Percentiles rank a stretch among this genome's conserved stretches.
These are phyloP conservation scores for Fennellomyces sp. DNA, from an alignment of 371 early-diverging fungal genomes.

Conservation along the genomic window DNA sequence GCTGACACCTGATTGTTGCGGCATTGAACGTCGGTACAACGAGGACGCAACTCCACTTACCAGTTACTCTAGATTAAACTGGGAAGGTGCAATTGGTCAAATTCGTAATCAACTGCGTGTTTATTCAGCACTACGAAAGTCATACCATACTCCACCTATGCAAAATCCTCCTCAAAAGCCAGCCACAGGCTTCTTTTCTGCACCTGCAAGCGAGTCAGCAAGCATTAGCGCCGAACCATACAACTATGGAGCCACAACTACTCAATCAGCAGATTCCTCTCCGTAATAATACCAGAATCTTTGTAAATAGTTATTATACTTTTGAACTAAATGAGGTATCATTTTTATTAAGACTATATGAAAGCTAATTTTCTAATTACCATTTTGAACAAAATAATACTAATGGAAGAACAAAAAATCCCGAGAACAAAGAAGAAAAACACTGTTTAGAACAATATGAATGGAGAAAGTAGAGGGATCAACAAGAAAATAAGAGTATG, in stretches of 20 bases:
- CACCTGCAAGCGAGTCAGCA: background rate
- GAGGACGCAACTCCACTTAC: constrained; percentile 61
- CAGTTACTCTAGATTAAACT: constrained; percentile 54
- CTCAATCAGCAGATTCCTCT: background rate
- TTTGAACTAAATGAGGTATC: no score
- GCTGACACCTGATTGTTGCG: constrained; percentile 68
- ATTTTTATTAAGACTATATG: no score
- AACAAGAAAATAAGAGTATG: background rate
- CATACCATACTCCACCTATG: constrained; percentile 7
- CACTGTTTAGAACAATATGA: no score
- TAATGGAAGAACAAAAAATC: background rate
- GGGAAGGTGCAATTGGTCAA: constrained; percentile 62
- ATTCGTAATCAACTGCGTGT: constrained; percentile 49
- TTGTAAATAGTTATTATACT: no score
- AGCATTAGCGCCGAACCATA: background rate
- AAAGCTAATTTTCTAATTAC: no score
- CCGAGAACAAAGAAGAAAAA: no score
- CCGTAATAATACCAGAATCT: constrained; percentile 2
- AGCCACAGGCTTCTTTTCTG: background rate
- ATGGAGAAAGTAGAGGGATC: no score
- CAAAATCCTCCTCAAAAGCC: background rate
- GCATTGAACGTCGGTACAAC: constrained; percentile 49
- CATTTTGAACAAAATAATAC: no score
- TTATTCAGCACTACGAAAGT: constrained; percentile 46
- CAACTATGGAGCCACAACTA: background rate